A percentile compares a stretch with the other conserved stretches of the same genome.
Conservation (phyloP, 1,284 basidiomycete genomes). For the Pyrrhoderma noxium region DNA sequence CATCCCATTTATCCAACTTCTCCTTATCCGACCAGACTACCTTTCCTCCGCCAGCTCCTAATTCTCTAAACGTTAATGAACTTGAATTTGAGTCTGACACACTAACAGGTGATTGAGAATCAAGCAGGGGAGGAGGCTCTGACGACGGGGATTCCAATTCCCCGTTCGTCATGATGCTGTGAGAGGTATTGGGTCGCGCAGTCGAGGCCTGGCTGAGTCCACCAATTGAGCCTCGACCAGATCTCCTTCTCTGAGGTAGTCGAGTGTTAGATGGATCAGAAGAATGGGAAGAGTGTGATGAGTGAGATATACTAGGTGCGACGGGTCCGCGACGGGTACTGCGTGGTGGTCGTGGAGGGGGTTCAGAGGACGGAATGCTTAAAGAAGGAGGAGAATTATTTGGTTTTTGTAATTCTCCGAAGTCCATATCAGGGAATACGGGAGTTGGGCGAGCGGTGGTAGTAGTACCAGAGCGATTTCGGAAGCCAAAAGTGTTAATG, state of each 20-base stretch:
- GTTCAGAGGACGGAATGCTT: background rate
- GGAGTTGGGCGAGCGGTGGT: background rate
- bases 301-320: slow-evolving; percentile 12
- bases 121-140: slow-evolving; percentile 20
- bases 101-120: slow-evolving; percentile 13
- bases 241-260: slow-evolving; percentile 25
- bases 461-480: slow-evolving; percentile 5
- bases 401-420: background rate
- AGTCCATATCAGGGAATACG: slow-evolving; percentile 4
- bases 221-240: slow-evolving; percentile 24
- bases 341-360: slow-evolving; percentile 14
- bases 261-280: slow-evolving; percentile 18
- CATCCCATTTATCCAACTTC: slow-evolving; percentile 64
- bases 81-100: slow-evolving; percentile 23
- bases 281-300: slow-evolving; percentile 1
- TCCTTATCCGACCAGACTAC: slow-evolving; percentile 50
- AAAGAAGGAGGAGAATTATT: background rate
- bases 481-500: slow-evolving; percentile 25
- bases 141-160: slow-evolving; percentile 16
- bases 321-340: slow-evolving; percentile 16
- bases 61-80: slow-evolving; percentile 43
- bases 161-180: background rate
- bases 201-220: slow-evolving; percentile 29
- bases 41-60: slow-evolving; percentile 26
- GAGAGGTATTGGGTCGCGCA: slow-evolving; percentile 19